These are phyloP conservation scores for Acephala macrosclerotiorum DNA, from an alignment of 2,329 filamentous ascomycete species.

Conservation along the genomic window DNA sequence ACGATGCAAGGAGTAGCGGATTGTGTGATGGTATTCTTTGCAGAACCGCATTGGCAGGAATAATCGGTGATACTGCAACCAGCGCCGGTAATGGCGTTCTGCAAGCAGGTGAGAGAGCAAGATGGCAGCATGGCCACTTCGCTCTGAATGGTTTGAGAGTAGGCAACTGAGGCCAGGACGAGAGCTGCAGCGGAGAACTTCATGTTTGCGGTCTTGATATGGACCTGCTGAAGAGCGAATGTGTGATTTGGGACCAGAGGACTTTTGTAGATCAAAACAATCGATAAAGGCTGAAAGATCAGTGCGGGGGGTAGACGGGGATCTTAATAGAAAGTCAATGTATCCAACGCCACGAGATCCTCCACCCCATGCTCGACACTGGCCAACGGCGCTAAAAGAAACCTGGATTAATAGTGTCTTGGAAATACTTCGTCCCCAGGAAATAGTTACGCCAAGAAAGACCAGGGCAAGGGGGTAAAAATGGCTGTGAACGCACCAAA, in stretches of 20 bases:
- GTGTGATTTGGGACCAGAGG: background rate
- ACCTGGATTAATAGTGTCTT: background rate
- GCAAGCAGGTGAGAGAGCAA: constrained; percentile 36
- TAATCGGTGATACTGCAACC: constrained; percentile 35
- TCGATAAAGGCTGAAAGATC: background rate
- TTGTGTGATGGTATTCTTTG: constrained; percentile 29
- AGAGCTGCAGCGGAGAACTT: constrained; percentile 17
- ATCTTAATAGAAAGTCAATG: constrained; percentile 13
- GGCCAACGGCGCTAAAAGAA: background rate
- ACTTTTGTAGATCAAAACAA: background rate
- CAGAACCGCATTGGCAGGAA: constrained; percentile 36
- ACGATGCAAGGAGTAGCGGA: constrained; percentile 36
- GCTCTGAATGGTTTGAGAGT: constrained; percentile 32
- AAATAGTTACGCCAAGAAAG: too few species aligned
- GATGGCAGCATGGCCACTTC: constrained; percentile 32
- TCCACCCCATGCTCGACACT: background rate
- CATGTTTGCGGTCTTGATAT: constrained; percentile 23
- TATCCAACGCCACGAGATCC: constrained; percentile 4
- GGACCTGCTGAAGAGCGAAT: background rate
- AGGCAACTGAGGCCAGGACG: constrained; percentile 27
- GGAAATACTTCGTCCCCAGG: too few species aligned
- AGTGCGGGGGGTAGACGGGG: background rate
- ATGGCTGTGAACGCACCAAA: too few species aligned
- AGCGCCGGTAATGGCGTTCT: constrained; percentile 23
- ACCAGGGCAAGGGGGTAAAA: too few species aligned